phyloP scores from a whole-genome alignment of 352 stramenopile species.

The Halophytophthora batemanensis region DNA sequence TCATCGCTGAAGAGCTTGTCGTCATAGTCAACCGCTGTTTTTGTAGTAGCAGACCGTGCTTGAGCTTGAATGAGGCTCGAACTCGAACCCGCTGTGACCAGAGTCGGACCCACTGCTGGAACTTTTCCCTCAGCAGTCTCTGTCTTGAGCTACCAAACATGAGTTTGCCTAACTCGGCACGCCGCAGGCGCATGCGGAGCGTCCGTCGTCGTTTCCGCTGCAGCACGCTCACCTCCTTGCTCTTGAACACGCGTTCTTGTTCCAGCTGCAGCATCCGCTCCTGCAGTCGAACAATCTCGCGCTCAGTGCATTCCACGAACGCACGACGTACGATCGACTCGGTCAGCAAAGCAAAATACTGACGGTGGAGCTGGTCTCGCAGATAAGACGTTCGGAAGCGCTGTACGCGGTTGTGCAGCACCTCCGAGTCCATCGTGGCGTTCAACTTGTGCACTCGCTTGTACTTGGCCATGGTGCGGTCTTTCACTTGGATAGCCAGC shows the following conservation, averaged over 20 bases:
- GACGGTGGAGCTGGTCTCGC: slow-evolving; percentile 42
- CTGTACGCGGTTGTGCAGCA: slow-evolving; percentile 64
- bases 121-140: slow-evolving; percentile 38
- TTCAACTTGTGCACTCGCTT: slow-evolving; percentile 50
- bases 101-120: slow-evolving; percentile 58
- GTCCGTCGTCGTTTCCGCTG: slow-evolving; percentile 47
- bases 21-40: slow-evolving; percentile 34
- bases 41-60: slow-evolving; percentile 57
- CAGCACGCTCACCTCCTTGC: slow-evolving; percentile 42
- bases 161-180: slow-evolving; percentile 45
- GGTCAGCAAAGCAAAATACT: slow-evolving; percentile 61
- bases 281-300: slow-evolving; percentile 39
- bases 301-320: slow-evolving; percentile 42
- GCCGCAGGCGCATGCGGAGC: slow-evolving; percentile 40
- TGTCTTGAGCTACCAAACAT: slow-evolving; percentile 45
- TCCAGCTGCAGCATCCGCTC: slow-evolving; percentile 28
- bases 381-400: slow-evolving; percentile 63
- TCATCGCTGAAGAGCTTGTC: slow-evolving; percentile 13
- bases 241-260: slow-evolving; percentile 44
- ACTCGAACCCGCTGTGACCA: slow-evolving; percentile 57
- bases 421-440: slow-evolving; percentile 61
- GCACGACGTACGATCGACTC: slow-evolving; percentile 50
- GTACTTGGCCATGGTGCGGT: slow-evolving; percentile 28
- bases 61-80: slow-evolving; percentile 62
- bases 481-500: slow-evolving; percentile 34